Evolutionary conservation across 192 early-diverging fungal species (phyloP).

Genomic region (Rhizophagus prolifer): DNA sequence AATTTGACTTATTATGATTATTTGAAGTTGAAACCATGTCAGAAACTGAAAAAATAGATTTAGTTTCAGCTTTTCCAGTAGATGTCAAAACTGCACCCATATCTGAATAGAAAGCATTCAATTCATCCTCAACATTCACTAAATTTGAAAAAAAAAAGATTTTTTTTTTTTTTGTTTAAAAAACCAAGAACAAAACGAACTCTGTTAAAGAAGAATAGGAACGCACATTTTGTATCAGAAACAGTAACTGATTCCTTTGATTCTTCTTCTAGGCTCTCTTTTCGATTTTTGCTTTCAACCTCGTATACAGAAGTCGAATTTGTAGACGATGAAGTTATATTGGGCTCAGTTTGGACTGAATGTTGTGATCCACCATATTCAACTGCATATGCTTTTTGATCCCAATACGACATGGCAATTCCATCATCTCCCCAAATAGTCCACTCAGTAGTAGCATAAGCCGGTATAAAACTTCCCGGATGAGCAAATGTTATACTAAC

Average conservation of each 20-base stretch:
- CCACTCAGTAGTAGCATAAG: conserved; percentile 62
- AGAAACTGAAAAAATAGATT: conserved; percentile 26
- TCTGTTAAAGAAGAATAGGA: not conserved
- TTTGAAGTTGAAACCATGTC: conserved; percentile 24
- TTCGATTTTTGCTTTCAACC: conserved; percentile 27
- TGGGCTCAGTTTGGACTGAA: conserved; percentile 10
- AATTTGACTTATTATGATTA: not conserved
- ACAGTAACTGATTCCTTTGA: conserved; percentile 9
- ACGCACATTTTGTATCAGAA: not conserved
- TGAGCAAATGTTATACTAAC: conserved; percentile 56
- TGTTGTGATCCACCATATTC: conserved; percentile 34
- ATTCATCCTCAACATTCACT: conserved; percentile 51
- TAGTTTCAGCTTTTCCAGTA: conserved; percentile 14
- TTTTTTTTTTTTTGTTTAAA: too few relatives aligned
- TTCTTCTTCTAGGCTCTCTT: not conserved
- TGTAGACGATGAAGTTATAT: not conserved
- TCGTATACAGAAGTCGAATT: not conserved
- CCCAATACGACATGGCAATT: conserved; percentile 58
- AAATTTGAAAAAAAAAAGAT: not conserved
- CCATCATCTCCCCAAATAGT: conserved; percentile 44
- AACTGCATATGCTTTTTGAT: conserved; percentile 59
- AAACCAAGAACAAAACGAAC: not conserved
- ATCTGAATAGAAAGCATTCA: conserved; percentile 63
- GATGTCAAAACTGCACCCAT: conserved; percentile 42
- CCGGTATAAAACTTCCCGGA: conserved; percentile 58